Conservation (phyloP, 163 green algal species). For the Volvox carteri region DNA sequence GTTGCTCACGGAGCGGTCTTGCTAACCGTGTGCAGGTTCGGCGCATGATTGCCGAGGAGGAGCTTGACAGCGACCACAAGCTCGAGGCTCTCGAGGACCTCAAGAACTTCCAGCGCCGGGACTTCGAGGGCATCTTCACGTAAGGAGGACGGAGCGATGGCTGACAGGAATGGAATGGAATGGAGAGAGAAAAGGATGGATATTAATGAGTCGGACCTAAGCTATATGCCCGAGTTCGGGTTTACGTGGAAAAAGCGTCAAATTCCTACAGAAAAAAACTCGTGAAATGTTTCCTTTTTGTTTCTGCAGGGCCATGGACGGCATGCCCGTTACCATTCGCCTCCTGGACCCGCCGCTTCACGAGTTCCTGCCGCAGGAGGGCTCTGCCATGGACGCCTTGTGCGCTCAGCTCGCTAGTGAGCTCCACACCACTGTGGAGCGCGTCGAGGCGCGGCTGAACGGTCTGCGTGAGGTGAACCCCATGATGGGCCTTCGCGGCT, state of each 20-base stretch:
- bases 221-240: too few species aligned
- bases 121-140: constrained; percentile 89
- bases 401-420: constrained; percentile 24
- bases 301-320: constrained; percentile 78
- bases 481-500: constrained; percentile 93
- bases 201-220: too few species aligned
- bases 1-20: too few species aligned
- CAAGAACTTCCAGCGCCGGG: constrained; percentile 74
- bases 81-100: constrained; percentile 71
- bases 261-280: too few species aligned
- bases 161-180: too few species aligned
- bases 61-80: constrained; percentile 49
- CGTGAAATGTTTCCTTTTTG: too few species aligned
- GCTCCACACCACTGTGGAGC: constrained; percentile 28
- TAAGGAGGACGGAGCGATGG: too few species aligned
- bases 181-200: too few species aligned
- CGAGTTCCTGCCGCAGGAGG: constrained; percentile 88
- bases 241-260: too few species aligned
- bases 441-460: constrained; percentile 39
- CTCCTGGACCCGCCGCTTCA: constrained; percentile 94
- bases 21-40: too few species aligned
- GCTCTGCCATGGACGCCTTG: constrained; percentile 39
- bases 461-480: constrained; percentile 85
- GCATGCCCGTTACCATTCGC: constrained; percentile 90
- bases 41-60: constrained; percentile 79